Evolutionary conservation across 768 basidiomycete species (phyloP), one percentile per base, ranked within the genome.

Genomic region (Kwoniella shandongensis): DNA sequence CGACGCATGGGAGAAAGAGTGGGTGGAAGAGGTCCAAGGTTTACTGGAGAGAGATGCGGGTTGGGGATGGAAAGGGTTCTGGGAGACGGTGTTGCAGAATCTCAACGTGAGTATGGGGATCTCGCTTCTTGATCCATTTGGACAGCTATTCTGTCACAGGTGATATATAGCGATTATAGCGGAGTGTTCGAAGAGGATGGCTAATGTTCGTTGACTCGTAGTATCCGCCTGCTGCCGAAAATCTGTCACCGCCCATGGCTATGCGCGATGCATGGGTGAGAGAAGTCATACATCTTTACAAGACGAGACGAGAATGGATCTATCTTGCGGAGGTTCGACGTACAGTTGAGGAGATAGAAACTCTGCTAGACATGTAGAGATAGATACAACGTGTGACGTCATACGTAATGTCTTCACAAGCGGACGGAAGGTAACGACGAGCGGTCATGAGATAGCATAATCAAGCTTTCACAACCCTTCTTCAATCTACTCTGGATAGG

Each of bases 31-130:
- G 35, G 73, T 74, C 15, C 75, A 76, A 40, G 59, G 52, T 10
- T 38, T 76, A 1, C 46, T 76, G 18, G 71, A 68, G 56, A 62
- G 65, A 59, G 75, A 76, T 50, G 67, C 71, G 3, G 75, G 75
- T 1, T 76, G 75, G 75, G 59, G 55, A 7, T 70, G 73, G 67
- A 53, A 23, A 8, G 73, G 68, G 2, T 74, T 74, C 57, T 73
- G 69, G 69, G 53, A 65, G 11, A 68, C 57, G 39, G 49, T 76
- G 1, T 15, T 11, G 51, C 42, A 55, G 18, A 76, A 76, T 48
- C 8, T 74, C 3, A 26, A 51, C 12, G 65, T 72, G 49, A 57
- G 72, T 41, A 8, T 13, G 18, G 32, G 10, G n/a, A n/a, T 32
- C 32, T 32, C 32, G 13, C 13, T 32, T 32, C 32, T 44, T 27